Evolutionary conservation across 345 rosid species (phyloP).

Genomic region (Eutrema yunnanense): DNA sequence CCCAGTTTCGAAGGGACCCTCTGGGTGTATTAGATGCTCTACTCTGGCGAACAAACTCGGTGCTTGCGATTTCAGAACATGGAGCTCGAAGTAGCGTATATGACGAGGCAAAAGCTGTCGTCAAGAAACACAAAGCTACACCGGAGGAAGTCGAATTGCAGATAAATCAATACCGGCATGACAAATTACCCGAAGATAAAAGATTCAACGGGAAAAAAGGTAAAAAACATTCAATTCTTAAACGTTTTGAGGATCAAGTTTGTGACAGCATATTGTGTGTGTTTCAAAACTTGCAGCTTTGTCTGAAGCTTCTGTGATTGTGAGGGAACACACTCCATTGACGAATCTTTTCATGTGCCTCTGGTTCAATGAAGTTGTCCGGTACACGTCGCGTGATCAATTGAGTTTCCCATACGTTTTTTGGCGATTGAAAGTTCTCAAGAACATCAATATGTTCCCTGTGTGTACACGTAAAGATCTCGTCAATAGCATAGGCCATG

Average conservation of each 20-base stretch:
- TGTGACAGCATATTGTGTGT: background rate
- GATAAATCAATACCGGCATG: constrained; percentile 55
- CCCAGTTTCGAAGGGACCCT: constrained; percentile 96
- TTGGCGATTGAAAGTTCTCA: constrained; percentile 70
- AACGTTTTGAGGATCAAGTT: background rate
- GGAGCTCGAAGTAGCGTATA: constrained; percentile 96
- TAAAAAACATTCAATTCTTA: constrained; percentile 2
- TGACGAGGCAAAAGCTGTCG: constrained; percentile 90
- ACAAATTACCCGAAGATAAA: constrained; percentile 74
- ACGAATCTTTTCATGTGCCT: constrained; percentile 83
- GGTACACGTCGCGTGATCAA: constrained; percentile 90
- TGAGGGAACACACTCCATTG: constrained; percentile 73
- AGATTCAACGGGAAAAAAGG: constrained; percentile 83
- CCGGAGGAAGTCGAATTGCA: constrained; percentile 90
- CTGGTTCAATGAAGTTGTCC: constrained; percentile 97
- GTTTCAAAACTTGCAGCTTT: constrained; percentile 45
- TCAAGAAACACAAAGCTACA: constrained; percentile 80
- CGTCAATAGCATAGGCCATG: constrained; percentile 84
- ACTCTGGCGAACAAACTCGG: constrained; percentile 84
- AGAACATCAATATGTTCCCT: constrained; percentile 75
- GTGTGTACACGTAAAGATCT: constrained; percentile 92
- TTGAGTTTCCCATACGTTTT: constrained; percentile 87
- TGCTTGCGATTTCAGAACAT: constrained; percentile 86
- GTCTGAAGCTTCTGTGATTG: constrained; percentile 84
- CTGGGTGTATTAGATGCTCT: constrained; percentile 85